Evolutionary conservation across 306 rosid species (phyloP).

Genomic region (Clitoria ternatea): DNA sequence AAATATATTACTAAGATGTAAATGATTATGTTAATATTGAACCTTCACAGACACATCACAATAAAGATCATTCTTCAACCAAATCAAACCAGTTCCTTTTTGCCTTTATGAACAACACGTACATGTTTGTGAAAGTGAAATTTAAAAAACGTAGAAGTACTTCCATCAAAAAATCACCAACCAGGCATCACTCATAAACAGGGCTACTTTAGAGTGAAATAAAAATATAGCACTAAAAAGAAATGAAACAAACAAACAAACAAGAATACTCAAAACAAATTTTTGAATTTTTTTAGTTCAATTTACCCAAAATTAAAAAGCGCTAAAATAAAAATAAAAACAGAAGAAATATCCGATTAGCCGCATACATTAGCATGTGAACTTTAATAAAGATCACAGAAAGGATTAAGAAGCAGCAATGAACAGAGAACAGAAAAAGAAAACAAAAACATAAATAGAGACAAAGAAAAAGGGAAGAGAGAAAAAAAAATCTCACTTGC

Average conservation of each 20-base stretch:
- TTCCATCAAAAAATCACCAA: background rate
- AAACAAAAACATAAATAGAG: background rate
- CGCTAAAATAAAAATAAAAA: background rate
- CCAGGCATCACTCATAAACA: background rate
- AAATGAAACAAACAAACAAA: background rate
- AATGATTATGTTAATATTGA: background rate
- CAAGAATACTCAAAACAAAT: background rate
- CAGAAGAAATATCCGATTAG: conserved; percentile 4
- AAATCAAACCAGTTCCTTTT: background rate
- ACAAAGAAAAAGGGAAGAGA: no score
- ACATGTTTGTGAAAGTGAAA: background rate
- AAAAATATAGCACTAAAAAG: no score
- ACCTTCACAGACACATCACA: background rate
- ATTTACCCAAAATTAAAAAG: background rate
- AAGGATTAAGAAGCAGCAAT: no score
- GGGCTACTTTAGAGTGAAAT: background rate
- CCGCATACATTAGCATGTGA: background rate
- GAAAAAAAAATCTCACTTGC: conserved; percentile 39
- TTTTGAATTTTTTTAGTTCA: background rate
- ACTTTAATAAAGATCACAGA: no score
- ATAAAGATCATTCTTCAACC: no score
- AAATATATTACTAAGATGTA: background rate
- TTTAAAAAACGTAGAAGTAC: background rate
- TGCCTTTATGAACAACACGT: background rate
- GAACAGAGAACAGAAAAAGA: background rate